Evolutionary conservation across 352 stramenopile genomes (phyloP), one percentile per base, ranked within the genome.

Genomic region (Pythium vanterpoolii): DNA sequence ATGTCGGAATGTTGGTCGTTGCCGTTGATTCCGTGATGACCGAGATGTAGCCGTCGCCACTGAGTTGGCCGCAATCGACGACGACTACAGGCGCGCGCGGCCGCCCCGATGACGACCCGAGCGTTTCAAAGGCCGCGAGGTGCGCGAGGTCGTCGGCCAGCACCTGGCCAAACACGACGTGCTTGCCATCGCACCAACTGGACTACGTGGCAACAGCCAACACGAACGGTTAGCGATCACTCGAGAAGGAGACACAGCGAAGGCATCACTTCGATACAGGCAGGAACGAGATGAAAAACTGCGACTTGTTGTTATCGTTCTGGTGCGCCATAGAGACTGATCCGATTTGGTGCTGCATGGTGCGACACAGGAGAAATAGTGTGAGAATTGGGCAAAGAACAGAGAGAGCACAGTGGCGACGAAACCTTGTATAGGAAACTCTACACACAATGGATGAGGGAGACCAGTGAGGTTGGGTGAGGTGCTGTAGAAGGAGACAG

Each of bases 81-180:
- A 93, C 64, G 38, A 79, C 61, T 43, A 90, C 74, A 30, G 78
- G 64, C 27, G 70, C 62, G 13, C 75, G 54, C 5, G 83, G 80
- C 3, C 71, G 75, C 0, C 83, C 83, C 1, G 76, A 86, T 0
- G 68, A 45, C 19, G 78, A 83, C 14, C 83, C 83, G 21, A 74
- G 28, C 0, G 67, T 63, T 45, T 89, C 79, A 26, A 85, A 76
- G 19, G 56, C 69, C 16, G 55, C 27, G 44, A 90, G 60, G 38
- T 86, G 75, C 34, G 56, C 49, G 46, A 93, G 77, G 30, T 89
- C 83, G 24, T 90, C 80, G 2, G 28, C 62, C 40, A 93, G 75
- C n/a, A 99, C 96, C 60, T 98, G 90, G 11, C 97, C 97, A 66
- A 99, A 99, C 18, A 99, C 96, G 34, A 99, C 96, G 83, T 99